phyloP scores from a whole-genome alignment of 2,329 filamentous ascomycete species.

The Arthrobotrys pseudoclavata region DNA sequence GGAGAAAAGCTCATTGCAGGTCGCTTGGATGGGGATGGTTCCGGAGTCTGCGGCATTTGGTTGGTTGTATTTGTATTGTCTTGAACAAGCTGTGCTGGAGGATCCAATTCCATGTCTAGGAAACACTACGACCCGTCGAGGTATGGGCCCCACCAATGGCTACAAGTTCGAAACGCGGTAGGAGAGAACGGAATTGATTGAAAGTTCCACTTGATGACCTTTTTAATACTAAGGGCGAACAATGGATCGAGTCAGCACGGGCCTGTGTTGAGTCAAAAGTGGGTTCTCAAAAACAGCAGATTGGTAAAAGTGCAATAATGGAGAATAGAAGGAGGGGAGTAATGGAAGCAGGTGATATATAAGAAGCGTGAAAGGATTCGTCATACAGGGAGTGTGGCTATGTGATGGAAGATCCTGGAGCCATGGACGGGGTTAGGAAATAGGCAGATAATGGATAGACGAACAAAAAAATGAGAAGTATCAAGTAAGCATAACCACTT shows the following conservation, averaged over 20 bases:
- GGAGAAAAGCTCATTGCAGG: slow-evolving; percentile 57
- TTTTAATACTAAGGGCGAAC: slow-evolving; percentile 31
- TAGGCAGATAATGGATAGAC: slow-evolving; percentile 28
- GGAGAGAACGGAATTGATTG: slow-evolving; percentile 19
- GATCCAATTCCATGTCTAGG: slow-evolving; percentile 49
- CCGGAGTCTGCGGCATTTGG: slow-evolving; percentile 54
- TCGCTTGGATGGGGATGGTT: slow-evolving; percentile 55
- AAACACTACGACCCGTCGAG: slow-evolving; percentile 17
- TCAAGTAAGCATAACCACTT: not conserved
- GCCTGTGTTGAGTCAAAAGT: slow-evolving; percentile 23
- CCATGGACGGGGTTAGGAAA: slow-evolving; percentile 45
- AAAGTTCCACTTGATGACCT: not conserved
- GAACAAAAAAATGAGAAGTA: not conserved
- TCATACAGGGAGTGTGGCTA: slow-evolving; percentile 47
- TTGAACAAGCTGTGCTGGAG: not conserved
- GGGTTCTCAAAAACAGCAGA: not conserved
- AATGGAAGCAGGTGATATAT: not conserved
- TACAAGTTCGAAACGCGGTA: slow-evolving; percentile 3
- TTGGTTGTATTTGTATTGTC: slow-evolving; percentile 20
- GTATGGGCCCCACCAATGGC: slow-evolving; percentile 10
- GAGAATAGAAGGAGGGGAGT: not conserved
- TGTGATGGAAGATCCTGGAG: slow-evolving; percentile 49
- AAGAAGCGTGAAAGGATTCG: slow-evolving; percentile 42
- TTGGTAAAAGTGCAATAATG: not conserved
- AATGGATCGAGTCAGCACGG: slow-evolving; percentile 18